phyloP scores from a whole-genome alignment of 2,329 filamentous ascomycete genomes.

The Arthrobotrys sphaeroides region DNA sequence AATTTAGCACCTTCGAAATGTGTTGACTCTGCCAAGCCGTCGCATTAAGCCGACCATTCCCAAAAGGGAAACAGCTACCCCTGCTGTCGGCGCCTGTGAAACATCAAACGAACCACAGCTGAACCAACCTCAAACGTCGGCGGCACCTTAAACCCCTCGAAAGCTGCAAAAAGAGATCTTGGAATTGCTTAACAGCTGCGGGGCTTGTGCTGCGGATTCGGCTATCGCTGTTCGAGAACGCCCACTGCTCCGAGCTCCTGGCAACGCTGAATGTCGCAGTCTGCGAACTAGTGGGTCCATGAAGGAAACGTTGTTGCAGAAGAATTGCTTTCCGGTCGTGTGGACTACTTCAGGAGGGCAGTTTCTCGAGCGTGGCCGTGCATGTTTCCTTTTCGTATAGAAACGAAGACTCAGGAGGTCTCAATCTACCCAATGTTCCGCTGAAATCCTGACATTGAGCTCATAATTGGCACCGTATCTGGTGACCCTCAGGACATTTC shows the following conservation, averaged over 20 bases:
- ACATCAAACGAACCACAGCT: conserved; percentile 47
- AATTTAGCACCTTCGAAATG: conserved; percentile 30
- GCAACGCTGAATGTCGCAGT: conserved; percentile 45
- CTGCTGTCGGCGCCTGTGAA: conserved; percentile 49
- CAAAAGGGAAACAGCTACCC: conserved; percentile 36
- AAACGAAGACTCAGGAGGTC: conserved; percentile 41
- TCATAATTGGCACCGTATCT: conserved; percentile 21
- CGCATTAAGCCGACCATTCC: conserved; percentile 36
- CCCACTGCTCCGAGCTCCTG: conserved; percentile 34
- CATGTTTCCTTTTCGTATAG: conserved; percentile 13
- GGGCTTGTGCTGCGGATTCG: conserved; percentile 26
- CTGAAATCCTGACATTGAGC: conserved; percentile 10
- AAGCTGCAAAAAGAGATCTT: not conserved
- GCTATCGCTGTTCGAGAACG: conserved; percentile 44
- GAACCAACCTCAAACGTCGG: conserved; percentile 49
- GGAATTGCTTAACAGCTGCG: conserved; percentile 12
- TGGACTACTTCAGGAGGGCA: not conserved
- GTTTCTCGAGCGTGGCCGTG: conserved; percentile 3
- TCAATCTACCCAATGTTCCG: conserved; percentile 24
- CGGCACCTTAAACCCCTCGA: conserved; percentile 30
- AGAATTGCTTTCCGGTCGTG: not conserved
- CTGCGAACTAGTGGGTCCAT: conserved; percentile 10
- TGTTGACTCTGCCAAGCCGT: conserved; percentile 47
- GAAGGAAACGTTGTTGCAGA: conserved; percentile 41
- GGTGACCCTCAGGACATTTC: conserved; percentile 11